Conservation (phyloP, 345 rosid species). For the Populus deltoides region DNA sequence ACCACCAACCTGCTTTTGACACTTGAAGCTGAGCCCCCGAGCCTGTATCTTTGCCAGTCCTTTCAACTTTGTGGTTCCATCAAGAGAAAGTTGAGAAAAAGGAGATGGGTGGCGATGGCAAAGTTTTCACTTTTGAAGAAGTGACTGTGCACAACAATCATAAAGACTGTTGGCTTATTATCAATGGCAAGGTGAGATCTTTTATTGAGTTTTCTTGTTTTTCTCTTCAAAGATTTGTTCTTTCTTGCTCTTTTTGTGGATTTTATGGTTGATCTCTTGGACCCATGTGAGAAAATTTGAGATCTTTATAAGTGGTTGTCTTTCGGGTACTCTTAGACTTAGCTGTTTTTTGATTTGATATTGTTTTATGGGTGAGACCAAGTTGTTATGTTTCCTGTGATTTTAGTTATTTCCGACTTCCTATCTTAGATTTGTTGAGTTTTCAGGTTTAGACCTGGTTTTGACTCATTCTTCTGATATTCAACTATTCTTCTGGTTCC, state of each 20-base stretch:
- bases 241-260: neutral
- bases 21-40: neutral
- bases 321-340: neutral
- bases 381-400: neutral
- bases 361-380: neutral
- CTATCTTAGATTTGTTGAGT: neutral
- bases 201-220: neutral
- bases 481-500: neutral
- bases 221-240: neutral
- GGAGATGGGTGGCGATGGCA: constrained; percentile 41
- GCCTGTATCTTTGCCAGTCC: neutral
- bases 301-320: neutral
- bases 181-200: constrained; percentile 50
- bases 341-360: neutral
- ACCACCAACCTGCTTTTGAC: neutral
- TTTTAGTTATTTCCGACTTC: neutral
- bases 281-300: neutral
- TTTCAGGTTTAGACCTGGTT: neutral
- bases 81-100: neutral
- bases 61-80: neutral
- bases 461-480: no score
- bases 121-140: constrained; percentile 57
- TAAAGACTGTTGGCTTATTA: constrained; percentile 67
- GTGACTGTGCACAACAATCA: constrained; percentile 53
- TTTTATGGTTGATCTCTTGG: neutral